A percentile compares a stretch with the other conserved stretches of the same genome.
These are phyloP conservation scores for Centella asiatica DNA, from an alignment of 129 eudicot genomes.

Conservation along the genomic window DNA sequence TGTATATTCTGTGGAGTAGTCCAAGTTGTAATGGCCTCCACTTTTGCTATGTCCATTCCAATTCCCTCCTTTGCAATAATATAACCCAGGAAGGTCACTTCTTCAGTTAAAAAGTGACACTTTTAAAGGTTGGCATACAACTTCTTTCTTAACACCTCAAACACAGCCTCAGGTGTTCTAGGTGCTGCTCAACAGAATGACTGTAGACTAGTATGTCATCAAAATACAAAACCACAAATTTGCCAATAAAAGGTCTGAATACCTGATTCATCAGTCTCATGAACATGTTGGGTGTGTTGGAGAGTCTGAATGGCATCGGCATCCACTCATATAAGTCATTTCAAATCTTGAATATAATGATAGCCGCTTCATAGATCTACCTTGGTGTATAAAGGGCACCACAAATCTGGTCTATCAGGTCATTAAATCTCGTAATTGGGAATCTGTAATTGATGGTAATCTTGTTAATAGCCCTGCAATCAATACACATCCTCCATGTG, in stretches of 20 bases:
- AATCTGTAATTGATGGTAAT: neutral
- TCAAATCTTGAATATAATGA: neutral
- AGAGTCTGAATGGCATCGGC: neutral
- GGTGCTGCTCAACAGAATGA: neutral
- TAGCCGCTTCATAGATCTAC: neutral
- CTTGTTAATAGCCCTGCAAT: neutral
- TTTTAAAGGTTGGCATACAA: neutral
- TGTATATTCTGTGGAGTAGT: neutral
- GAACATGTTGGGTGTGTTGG: neutral
- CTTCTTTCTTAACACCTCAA: neutral
- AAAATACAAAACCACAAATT: neutral
- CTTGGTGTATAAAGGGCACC: neutral
- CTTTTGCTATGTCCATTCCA: neutral
- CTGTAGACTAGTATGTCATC: no score
- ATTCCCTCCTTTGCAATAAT: neutral
- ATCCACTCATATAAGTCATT: neutral
- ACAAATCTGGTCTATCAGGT: neutral
- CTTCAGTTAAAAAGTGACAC: neutral
- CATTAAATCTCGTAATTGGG: neutral
- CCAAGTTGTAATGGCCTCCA: neutral
- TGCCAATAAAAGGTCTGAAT: neutral
- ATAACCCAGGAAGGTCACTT: neutral
- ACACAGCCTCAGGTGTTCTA: neutral
- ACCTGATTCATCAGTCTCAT: neutral
- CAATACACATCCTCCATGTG: neutral